Evolutionary conservation across 768 basidiomycete genomes (phyloP).

Genomic region (Steccherinum ochraceum): DNA sequence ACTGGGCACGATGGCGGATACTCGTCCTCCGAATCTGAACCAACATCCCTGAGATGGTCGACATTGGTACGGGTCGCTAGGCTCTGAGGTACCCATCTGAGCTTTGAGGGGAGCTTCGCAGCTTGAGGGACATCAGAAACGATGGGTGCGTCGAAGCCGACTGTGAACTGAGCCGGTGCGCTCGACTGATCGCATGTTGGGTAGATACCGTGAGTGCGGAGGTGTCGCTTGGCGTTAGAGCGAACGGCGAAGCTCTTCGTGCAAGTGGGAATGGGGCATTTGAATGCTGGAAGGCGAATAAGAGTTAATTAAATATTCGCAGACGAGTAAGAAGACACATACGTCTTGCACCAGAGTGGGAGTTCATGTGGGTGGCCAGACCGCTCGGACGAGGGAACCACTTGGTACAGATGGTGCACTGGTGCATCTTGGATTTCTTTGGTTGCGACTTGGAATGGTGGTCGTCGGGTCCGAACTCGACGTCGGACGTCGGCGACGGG

Average conservation of each 20-base stretch:
- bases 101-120: constrained; percentile 29
- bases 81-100: constrained; percentile 36
- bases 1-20: constrained; percentile 26
- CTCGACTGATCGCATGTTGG: constrained; percentile 20
- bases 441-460: constrained; percentile 7
- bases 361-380: constrained; percentile 47
- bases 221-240: constrained; percentile 76
- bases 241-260: constrained; percentile 67
- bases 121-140: constrained; percentile 36
- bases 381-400: constrained; percentile 46
- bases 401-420: constrained; percentile 38
- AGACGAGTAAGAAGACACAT: constrained; percentile 16
- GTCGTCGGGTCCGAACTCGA: background rate
- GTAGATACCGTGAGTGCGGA: constrained; percentile 66
- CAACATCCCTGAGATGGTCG: constrained; percentile 23
- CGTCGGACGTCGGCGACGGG: constrained; percentile 2
- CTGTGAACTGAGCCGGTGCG: constrained; percentile 26
- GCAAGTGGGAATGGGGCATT: constrained; percentile 57
- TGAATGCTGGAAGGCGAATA: constrained; percentile 23
- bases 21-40: constrained; percentile 24
- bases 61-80: constrained; percentile 25
- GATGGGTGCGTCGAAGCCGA: constrained; percentile 41
- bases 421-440: constrained; percentile 45
- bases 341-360: constrained; percentile 46
- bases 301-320: background rate